These are phyloP conservation scores for Hypoxylon trugodes DNA, from an alignment of 495 filamentous ascomycete genomes.

Conservation along the genomic window DNA sequence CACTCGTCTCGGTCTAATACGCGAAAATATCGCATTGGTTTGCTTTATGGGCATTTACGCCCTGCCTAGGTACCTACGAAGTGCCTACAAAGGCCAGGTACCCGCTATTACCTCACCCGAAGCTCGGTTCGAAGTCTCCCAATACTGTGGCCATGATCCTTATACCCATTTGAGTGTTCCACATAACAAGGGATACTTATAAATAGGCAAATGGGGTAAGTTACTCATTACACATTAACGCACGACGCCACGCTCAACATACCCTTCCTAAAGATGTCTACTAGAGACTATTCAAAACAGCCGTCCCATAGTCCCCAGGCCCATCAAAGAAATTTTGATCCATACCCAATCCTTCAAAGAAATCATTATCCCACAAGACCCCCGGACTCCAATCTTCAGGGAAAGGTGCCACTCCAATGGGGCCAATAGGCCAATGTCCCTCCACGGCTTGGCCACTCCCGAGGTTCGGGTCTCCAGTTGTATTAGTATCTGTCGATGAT, in stretches of 20 bases:
- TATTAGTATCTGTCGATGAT: neutral
- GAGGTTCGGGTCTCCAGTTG: neutral
- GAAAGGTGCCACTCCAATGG: neutral
- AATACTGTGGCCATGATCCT: too few species aligned
- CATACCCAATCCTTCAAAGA: slow-evolving; percentile 31
- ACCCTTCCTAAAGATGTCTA: too few species aligned
- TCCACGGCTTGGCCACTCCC: slow-evolving; percentile 6
- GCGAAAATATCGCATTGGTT: slow-evolving; percentile 6
- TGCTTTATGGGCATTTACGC: neutral
- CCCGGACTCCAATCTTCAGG: slow-evolving; percentile 13
- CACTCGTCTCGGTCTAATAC: neutral
- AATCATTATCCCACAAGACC: slow-evolving; percentile 26
- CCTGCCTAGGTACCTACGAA: neutral
- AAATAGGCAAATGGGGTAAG: neutral
- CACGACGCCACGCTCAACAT: too few species aligned
- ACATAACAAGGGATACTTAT: neutral
- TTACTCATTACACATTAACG: neutral
- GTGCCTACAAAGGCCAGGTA: too few species aligned
- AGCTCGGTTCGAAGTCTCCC: too few species aligned
- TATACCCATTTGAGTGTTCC: too few species aligned
- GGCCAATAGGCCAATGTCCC: slow-evolving; percentile 13
- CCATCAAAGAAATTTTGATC: slow-evolving; percentile 38
- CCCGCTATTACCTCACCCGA: too few species aligned
- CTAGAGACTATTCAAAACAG: slow-evolving; percentile 13
- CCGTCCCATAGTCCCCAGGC: slow-evolving; percentile 16